Base-by-base conservation (phyloP, 495 filamentous ascomycete genomes). In the Penicillium lagena region DNA sequence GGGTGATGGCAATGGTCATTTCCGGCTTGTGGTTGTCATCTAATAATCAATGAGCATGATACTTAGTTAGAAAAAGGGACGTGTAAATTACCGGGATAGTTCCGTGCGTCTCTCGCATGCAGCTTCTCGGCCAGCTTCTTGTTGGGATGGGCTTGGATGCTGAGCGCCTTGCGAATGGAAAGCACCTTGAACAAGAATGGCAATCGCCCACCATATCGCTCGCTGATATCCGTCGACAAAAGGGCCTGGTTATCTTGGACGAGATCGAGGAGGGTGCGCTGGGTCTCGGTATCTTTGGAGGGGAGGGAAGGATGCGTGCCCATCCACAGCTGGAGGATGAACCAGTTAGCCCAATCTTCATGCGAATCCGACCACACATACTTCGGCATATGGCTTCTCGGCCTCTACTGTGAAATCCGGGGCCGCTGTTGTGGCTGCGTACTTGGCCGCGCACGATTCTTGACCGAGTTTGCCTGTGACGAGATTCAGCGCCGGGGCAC, bases 11-110 rank as follows among this genome's bases (percentile, higher is more conserved):
- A 58, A 98, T 95, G 43, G 91, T 86, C 93, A 98, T 98, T 66
- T 98, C 93, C 37, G 93, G 93, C 66, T 98, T 98, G 73, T 98
- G 93, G 65, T 98, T 98, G 70, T 96, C 91, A 75, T 98, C 91
- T 82, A 32, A 3, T 4, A 29, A 27, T 17, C 12, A 34, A 37
- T 9, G 29, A 31, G 17, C 1, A 43, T 45, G 14, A 40, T 44
- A 12, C 4, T 12, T 11, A n/a, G 2, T 14, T 36, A 2, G 10
- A 29, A 10, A 29, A n/a, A 12, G 7, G 9, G 14, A 10, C 11
- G 12, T 12, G 32, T 14, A 1, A 50, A 62, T 39, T 56, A 82
- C 80, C 81, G 46, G 91, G 91, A 57, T 98, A 98, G 74, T 98
- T 94, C 71, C 86, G 88, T 12, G 88, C 78, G 55, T 98, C 93